phyloP scores from a whole-genome alignment of 2,329 filamentous ascomycete species.

The Paracoccidioides brasiliensis region DNA sequence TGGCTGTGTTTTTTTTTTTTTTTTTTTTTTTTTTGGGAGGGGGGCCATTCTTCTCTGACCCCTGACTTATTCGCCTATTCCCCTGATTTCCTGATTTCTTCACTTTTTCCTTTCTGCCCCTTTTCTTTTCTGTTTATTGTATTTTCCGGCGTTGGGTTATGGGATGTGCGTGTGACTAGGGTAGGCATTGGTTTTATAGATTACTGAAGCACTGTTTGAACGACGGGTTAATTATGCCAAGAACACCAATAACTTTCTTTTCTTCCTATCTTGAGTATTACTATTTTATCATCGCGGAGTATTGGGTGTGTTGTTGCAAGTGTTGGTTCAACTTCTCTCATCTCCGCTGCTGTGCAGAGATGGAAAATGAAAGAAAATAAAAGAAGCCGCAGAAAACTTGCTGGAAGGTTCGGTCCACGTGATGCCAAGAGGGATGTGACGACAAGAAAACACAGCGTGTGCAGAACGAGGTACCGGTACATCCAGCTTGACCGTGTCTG shows the following conservation, averaged over 20 bases:
- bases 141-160: constrained; percentile 4
- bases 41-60: no score
- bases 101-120: neutral
- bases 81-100: neutral
- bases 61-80: neutral
- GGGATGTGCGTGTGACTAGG: neutral
- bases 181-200: neutral
- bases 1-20: neutral
- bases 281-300: no score
- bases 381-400: constrained; percentile 10
- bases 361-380: neutral
- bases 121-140: neutral
- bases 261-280: no score
- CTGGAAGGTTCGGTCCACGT: constrained; percentile 30
- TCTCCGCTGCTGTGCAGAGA: neutral
- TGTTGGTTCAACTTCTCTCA: neutral
- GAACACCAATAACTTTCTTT: no score
- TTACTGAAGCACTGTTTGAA: neutral
- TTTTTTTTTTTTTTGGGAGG: constrained; percentile 1
- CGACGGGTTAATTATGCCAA: no score
- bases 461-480: neutral
- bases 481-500: neutral
- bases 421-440: constrained; percentile 11
- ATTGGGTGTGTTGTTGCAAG: neutral
- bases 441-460: constrained; percentile 7